Conservation (phyloP, 2,329 filamentous ascomycete genomes). For the Diaporthe ilicicola region DNA sequence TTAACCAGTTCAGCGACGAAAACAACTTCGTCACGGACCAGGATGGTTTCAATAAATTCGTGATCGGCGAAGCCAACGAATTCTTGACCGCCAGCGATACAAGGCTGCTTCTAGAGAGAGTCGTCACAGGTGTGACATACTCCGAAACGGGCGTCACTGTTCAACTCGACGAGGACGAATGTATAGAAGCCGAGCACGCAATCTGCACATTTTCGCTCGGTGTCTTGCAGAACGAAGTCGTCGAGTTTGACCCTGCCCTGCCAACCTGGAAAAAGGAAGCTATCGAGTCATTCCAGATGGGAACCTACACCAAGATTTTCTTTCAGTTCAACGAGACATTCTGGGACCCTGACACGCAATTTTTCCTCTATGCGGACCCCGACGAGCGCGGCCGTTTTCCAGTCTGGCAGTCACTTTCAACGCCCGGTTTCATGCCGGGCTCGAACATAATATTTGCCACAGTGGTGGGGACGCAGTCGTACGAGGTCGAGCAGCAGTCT, state of each 20-base stretch:
- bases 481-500: neutral
- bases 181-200: neutral
- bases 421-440: neutral
- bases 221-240: neutral
- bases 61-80: neutral
- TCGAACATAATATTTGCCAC: neutral
- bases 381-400: neutral
- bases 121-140: neutral
- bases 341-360: neutral
- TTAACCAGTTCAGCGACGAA: neutral
- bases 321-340: neutral
- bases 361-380: neutral
- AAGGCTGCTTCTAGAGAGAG: neutral
- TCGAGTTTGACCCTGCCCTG: neutral
- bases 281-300: neutral
- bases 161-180: neutral
- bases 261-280: neutral
- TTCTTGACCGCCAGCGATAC: neutral
- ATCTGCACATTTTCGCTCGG: conserved; percentile 7
- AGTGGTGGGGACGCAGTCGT: neutral
- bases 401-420: neutral
- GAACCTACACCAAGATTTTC: conserved; percentile 4
- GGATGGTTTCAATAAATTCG: neutral
- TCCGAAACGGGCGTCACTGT: neutral
- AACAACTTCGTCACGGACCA: conserved; percentile 7